Percentiles rank a stretch among this genome's conserved stretches.
Conservation (phyloP, 2,329 filamentous ascomycete genomes). For the Aspergillus unguis region DNA sequence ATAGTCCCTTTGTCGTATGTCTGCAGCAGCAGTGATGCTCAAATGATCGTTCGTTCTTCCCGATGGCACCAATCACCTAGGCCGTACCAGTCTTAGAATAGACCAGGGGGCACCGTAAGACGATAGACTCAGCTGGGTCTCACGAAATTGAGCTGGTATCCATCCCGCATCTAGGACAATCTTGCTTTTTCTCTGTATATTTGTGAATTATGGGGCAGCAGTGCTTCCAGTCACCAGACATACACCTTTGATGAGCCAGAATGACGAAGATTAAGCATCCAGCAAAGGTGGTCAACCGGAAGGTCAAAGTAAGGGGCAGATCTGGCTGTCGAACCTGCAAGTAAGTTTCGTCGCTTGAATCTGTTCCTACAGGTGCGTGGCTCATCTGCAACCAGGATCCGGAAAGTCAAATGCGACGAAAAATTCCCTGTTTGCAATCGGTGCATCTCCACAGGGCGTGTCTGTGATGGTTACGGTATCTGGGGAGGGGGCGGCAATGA, state of each 20-base stretch:
- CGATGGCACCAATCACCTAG: neutral
- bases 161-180: too few relatives aligned
- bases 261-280: neutral
- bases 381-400: neutral
- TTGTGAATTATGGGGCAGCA: too few relatives aligned
- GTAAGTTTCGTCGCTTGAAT: neutral
- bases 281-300: neutral
- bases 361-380: neutral
- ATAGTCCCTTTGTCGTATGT: too few relatives aligned
- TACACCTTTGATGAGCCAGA: neutral
- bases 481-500: conserved; percentile 38
- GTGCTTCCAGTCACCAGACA: too few relatives aligned
- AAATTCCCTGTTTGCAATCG: conserved; percentile 3
- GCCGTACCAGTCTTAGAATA: neutral
- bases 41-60: neutral
- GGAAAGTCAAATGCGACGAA: conserved; percentile 13
- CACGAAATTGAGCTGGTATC: too few relatives aligned
- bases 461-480: conserved; percentile 41
- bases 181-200: too few relatives aligned
- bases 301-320: neutral
- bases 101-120: too few relatives aligned
- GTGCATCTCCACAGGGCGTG: conserved; percentile 9
- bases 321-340: conserved; percentile 12
- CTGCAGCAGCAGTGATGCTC: neutral
- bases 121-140: too few relatives aligned